Conservation (phyloP, 495 filamentous ascomycete species). For the Tuber indicum region DNA sequence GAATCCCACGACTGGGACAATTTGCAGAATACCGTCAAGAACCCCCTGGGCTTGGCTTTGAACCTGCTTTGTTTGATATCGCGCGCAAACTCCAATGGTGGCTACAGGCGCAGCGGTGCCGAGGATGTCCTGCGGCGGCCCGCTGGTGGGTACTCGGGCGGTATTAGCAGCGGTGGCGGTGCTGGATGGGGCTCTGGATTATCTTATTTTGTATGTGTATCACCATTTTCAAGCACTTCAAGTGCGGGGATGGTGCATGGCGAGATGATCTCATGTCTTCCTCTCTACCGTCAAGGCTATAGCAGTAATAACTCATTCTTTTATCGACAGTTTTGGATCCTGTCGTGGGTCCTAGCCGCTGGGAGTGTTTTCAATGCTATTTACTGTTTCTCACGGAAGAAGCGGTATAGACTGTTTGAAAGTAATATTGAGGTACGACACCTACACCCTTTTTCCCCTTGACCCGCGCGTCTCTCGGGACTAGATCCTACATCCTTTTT, state of each 20-base stretch:
- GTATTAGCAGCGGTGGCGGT: constrained; percentile 31
- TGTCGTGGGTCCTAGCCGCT: constrained; percentile 37
- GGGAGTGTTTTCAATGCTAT: constrained; percentile 65
- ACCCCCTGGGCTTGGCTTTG: constrained; percentile 62
- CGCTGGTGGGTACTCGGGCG: constrained; percentile 49
- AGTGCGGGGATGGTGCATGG: constrained; percentile 2
- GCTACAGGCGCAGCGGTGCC: constrained; percentile 46
- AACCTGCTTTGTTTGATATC: constrained; percentile 79
- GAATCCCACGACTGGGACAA: constrained; percentile 86
- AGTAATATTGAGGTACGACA: constrained; percentile 36
- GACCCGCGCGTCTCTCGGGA: not conserved
- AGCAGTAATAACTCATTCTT: constrained; percentile 12
- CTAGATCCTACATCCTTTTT: not conserved
- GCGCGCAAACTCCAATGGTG: constrained; percentile 59
- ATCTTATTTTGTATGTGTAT: constrained; percentile 66
- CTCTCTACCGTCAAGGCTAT: constrained; percentile 10
- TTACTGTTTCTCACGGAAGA: constrained; percentile 75
- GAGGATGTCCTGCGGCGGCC: constrained; percentile 68
- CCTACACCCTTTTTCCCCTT: not conserved
- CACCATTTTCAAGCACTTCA: not conserved
- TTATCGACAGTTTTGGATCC: constrained; percentile 26
- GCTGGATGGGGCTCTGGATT: constrained; percentile 55
- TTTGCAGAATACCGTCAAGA: constrained; percentile 62
- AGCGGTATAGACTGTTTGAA: constrained; percentile 89
- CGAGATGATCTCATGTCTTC: constrained; percentile 19